Evolutionary conservation across 495 filamentous ascomycete species (phyloP).

Genomic region (Xylaria nigripes): DNA sequence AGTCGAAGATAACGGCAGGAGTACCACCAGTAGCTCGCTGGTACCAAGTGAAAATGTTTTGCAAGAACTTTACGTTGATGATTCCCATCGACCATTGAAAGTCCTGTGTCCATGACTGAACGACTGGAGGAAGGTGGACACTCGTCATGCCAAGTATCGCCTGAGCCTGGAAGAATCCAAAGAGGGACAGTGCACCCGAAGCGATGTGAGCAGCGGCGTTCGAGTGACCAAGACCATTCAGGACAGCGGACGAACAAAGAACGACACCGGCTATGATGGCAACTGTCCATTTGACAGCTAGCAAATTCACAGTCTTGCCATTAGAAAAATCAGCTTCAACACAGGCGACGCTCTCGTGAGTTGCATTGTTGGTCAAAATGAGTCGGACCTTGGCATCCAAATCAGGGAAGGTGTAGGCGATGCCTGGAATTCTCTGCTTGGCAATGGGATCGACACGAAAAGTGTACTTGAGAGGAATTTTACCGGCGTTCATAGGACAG

Average conservation of each 20-base stretch:
- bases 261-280: constrained; percentile 81
- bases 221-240: constrained; percentile 78
- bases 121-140: constrained; percentile 81
- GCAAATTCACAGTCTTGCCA: constrained; percentile 83
- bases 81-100: constrained; percentile 99
- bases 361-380: constrained; percentile 59
- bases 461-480: constrained; percentile 67
- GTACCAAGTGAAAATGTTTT: constrained; percentile 90
- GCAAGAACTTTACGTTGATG: constrained; percentile 79
- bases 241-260: constrained; percentile 73
- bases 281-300: constrained; percentile 80
- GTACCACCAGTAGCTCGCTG: constrained; percentile 87
- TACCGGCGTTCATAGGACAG: constrained; percentile 88
- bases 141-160: constrained; percentile 88
- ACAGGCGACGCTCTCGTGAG: constrained; percentile 64
- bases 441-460: constrained; percentile 50
- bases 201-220: constrained; percentile 96
- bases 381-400: constrained; percentile 82
- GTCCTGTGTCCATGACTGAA: constrained; percentile 92
- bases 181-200: constrained; percentile 83
- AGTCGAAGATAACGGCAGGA: constrained; percentile 70
- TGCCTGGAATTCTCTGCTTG: constrained; percentile 61
- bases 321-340: constrained; percentile 86
- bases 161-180: constrained; percentile 93
- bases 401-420: constrained; percentile 86